Evolutionary conservation across 2,329 filamentous ascomycete genomes (phyloP).

Genomic region (Colletotrichum coccodes): DNA sequence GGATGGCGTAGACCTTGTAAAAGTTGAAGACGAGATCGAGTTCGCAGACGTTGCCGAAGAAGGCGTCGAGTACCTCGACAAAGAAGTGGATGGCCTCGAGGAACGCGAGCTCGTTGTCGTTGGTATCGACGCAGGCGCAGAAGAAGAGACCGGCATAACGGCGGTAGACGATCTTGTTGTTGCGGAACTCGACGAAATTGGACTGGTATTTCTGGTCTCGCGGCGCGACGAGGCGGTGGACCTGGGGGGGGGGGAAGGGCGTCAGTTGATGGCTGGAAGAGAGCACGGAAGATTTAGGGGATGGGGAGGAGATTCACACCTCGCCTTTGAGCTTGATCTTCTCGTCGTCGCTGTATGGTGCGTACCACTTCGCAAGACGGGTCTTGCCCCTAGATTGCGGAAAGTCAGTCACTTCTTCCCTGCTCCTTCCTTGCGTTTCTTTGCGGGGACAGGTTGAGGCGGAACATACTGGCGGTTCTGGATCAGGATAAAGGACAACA

Average conservation of each 20-base stretch:
- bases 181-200: constrained; percentile 97
- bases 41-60: constrained; percentile 99
- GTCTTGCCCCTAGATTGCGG: constrained; percentile 84
- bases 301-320: constrained; percentile 56
- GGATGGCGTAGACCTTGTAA: constrained; percentile 94
- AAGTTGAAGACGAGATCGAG: constrained; percentile 89
- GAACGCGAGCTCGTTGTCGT: constrained; percentile 97
- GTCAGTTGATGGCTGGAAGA: constrained; percentile 1
- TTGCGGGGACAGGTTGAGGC: too few relatives aligned
- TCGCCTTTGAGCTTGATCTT: constrained; percentile 99
- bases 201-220: constrained; percentile 99
- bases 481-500: constrained; percentile 86
- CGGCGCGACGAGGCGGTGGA: constrained; percentile 96
- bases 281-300: constrained; percentile 16
- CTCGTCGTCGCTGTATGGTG: constrained; percentile 97
- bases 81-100: constrained; percentile 99
- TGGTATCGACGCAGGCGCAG: constrained; percentile 98
- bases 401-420: constrained; percentile 9
- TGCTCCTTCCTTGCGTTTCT: neutral
- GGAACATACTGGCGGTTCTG: constrained; percentile 79
- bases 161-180: constrained; percentile 96
- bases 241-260: constrained; percentile 57
- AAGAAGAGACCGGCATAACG: constrained; percentile 99
- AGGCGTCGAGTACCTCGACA: constrained; percentile 97
- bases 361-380: constrained; percentile 98